Base-by-base conservation (phyloP, 2,329 filamentous ascomycete species). In the Phyllosticta citrichinensis region DNA sequence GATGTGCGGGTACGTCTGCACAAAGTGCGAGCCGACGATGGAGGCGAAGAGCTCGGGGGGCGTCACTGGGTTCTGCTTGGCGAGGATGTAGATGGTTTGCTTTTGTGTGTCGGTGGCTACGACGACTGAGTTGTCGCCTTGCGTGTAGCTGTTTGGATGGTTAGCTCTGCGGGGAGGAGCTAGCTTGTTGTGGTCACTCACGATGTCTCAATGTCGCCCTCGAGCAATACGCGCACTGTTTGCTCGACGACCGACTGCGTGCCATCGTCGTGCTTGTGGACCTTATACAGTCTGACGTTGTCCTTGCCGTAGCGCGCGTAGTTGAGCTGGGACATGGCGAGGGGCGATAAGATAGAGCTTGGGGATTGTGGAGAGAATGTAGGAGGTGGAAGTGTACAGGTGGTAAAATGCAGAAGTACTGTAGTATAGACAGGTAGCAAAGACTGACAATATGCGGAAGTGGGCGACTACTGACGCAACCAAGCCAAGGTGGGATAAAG, bases 91-190 rank as follows among this genome's bases (percentile, higher is more conserved):
- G 68, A 70, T 70, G 57, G 77, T 97, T 78, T 99, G 96, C 81
- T 99, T 99, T 79, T 97, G 96, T 25, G 91, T 93, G 77, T 99
- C 94, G 63, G 94, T 99, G 65, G 94, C 91, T 63, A 99, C 93
- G 62, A 99, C 85, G 66, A 95, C 89, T 69, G 87, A 89, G 82
- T 99, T 99, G 80, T 99, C 92, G 68, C 91, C 93, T 71, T 83
- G 76, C 64, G 93, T 99, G 82, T 96, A 99, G 65, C 90, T 95
- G 64, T 60, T 47, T 40, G 64, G 12, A 8, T 6, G 50, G 63
- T 73, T 14, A 10, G 33, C 40, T 57, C 52, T 54, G 52, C 19
- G 20, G 25, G 20, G 47, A 11, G 27, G 47, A 17, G 12, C 22
- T 14, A 27, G 22, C 9, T 47, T 27, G 57, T 19, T 3, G 3